Percentiles rank a stretch among this genome's conserved stretches.
phyloP scores from a whole-genome alignment of 2,329 filamentous ascomycete genomes.

The Cercospora sp. region DNA sequence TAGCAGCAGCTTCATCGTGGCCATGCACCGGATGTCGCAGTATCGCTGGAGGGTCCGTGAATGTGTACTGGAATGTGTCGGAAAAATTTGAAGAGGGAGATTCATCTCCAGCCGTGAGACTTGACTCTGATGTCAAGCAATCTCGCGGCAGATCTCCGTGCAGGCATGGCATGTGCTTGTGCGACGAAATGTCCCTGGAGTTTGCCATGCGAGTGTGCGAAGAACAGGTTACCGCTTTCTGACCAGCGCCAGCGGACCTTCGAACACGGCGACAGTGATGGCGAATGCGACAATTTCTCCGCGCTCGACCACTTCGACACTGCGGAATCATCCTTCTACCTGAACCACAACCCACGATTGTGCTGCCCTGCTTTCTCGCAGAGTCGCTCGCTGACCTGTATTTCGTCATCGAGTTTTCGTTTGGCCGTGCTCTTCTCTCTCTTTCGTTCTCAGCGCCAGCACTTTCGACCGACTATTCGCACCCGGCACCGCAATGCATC shows the following conservation, averaged over 20 bases:
- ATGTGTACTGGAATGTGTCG: not conserved
- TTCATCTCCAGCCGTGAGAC: not conserved
- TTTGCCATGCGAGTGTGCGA: not conserved
- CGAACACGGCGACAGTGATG: not conserved
- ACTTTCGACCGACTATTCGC: not conserved
- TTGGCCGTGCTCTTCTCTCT: not conserved
- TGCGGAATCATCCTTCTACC: not conserved
- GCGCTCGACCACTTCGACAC: not conserved
- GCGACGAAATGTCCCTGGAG: not conserved
- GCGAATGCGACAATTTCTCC: not conserved
- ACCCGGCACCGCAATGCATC: not conserved
- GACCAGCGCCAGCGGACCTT: not conserved
- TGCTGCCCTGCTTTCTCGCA: not conserved
- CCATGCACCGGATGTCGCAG: not conserved
- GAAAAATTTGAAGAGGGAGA: not conserved
- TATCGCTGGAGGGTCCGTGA: not conserved
- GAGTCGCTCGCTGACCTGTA: not conserved
- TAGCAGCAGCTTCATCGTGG: not conserved
- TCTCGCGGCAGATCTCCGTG: not conserved
- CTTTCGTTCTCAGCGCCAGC: not conserved
- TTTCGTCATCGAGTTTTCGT: constrained; percentile 4
- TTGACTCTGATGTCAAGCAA: constrained; percentile 1
- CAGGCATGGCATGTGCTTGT: constrained; percentile 1
- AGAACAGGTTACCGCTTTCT: constrained; percentile 1
- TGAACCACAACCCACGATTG: not conserved